These are phyloP conservation scores for Metarhizium guizhouense DNA, from an alignment of 2,329 filamentous ascomycete genomes.

Conservation along the genomic window DNA sequence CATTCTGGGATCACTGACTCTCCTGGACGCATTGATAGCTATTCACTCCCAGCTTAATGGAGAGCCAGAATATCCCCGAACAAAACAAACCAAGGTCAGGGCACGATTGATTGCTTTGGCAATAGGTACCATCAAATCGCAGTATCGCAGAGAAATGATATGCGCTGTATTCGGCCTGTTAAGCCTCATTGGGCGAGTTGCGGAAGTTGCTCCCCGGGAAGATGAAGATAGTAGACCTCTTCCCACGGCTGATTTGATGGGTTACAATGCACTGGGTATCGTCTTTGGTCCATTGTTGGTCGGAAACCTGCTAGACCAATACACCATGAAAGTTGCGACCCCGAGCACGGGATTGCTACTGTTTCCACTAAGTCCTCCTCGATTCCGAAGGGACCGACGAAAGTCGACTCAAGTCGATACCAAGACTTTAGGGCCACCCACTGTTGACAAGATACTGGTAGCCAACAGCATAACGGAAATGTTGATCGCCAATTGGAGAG, in stretches of 20 bases:
- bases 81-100: slow-evolving; percentile 47
- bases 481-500: slow-evolving; percentile 57
- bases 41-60: slow-evolving; percentile 48
- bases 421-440: slow-evolving; percentile 13
- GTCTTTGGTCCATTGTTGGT: slow-evolving; percentile 57
- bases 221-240: slow-evolving; percentile 42
- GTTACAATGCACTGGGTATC: slow-evolving; percentile 52
- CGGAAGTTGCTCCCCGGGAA: slow-evolving; percentile 44
- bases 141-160: slow-evolving; percentile 53
- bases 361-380: slow-evolving; percentile 34
- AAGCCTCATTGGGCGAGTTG: slow-evolving; percentile 48
- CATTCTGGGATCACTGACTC: slow-evolving; percentile 50
- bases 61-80: slow-evolving; percentile 41
- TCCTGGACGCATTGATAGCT: slow-evolving; percentile 55
- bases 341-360: slow-evolving; percentile 31
- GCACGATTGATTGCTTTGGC: slow-evolving; percentile 58
- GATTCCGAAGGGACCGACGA: slow-evolving; percentile 20
- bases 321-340: slow-evolving; percentile 36
- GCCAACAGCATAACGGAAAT: slow-evolving; percentile 55
- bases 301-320: slow-evolving; percentile 46
- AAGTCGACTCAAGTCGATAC: slow-evolving; percentile 11
- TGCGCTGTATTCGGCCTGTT: slow-evolving; percentile 59
- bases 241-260: slow-evolving; percentile 52
- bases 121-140: slow-evolving; percentile 49
- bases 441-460: slow-evolving; percentile 47